These are phyloP conservation scores for Herpetomonas samuelpessoai DNA, from an alignment of 208 protist species.

Conservation along the genomic window DNA sequence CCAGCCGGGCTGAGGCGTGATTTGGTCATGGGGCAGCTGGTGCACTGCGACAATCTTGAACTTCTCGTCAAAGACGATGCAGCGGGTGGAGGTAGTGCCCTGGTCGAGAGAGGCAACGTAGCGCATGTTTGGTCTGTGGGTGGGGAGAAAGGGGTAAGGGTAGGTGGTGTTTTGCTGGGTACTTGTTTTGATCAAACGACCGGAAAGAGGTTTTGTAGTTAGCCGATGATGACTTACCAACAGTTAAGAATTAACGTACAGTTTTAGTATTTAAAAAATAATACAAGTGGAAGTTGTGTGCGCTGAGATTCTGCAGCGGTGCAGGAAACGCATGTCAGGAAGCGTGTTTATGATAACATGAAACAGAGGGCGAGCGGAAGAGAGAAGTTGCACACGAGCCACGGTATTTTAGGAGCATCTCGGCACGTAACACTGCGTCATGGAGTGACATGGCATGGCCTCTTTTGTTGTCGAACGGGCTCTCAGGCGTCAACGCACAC, in stretches of 20 bases:
- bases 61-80: conserved; percentile 91
- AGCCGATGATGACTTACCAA: neutral
- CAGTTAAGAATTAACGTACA: conserved; percentile 5
- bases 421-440: too few species aligned
- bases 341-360: too few species aligned
- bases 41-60: conserved; percentile 52
- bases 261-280: conserved; percentile 9
- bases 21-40: conserved; percentile 81
- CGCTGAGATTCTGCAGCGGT: neutral
- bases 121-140: too few species aligned
- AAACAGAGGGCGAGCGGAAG: too few species aligned
- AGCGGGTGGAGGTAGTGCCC: conserved; percentile 94
- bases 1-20: conserved; percentile 92
- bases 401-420: too few species aligned
- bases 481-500: neutral
- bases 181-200: too few species aligned
- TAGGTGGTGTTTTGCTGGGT: too few species aligned
- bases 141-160: too few species aligned
- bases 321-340: neutral
- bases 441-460: too few species aligned
- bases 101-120: conserved; percentile 93
- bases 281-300: conserved; percentile 4
- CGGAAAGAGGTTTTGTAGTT: too few species aligned
- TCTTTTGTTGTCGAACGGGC: neutral
- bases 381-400: too few species aligned